Evolutionary conservation across 2,329 filamentous ascomycete genomes (phyloP), one percentile per base, ranked within the genome.

Genomic region (Cladosporium velox): DNA sequence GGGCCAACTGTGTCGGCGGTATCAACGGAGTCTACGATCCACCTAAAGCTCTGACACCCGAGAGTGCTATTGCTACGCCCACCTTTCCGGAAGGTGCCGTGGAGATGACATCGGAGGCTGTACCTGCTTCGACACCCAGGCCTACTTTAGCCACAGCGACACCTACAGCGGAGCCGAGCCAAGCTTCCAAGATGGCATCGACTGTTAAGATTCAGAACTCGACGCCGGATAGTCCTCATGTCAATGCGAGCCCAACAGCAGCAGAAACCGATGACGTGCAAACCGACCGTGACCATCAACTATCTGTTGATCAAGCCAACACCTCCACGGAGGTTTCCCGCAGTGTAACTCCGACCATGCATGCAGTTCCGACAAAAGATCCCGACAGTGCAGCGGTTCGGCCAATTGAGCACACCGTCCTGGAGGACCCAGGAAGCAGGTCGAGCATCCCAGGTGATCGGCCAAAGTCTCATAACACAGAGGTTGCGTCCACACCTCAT

Each of bases 21-120:
- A 60, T 65, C 21, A 30, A 61, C 10, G 64, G 64, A 5, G 44
- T 55, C 6, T 65, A 65, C 15, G 64, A 65, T 55, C 64, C 64
- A 24, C 64, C 64, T 2, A 60, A 55, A 24, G 55, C 57, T 2
- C 34, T 65, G 4, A 65, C 57, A 2, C 57, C 57, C 4, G 24
- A 6, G 30, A 26, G 24, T 60, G 32, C 55, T 10, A 59, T 61
- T 34, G 64, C 49, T n/a, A 21, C n/a, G 8, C 54, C 57, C n/a
- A 65, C 57, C 1, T 47, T 44, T 2, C 41, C 55, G 0, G 47
- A 30, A 12, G 30, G 28, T 1, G 30, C 28, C n/a, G 7, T 44
- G 14, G 28, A 35, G 1, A 3, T 41, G 15, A 60, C 32, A 4
- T 14, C 44, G 35, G 32, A 55, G 8, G 64, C 57, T 1, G 44